phyloP scores from a whole-genome alignment of 2,329 filamentous ascomycete species.

The Phialophora tarda region DNA sequence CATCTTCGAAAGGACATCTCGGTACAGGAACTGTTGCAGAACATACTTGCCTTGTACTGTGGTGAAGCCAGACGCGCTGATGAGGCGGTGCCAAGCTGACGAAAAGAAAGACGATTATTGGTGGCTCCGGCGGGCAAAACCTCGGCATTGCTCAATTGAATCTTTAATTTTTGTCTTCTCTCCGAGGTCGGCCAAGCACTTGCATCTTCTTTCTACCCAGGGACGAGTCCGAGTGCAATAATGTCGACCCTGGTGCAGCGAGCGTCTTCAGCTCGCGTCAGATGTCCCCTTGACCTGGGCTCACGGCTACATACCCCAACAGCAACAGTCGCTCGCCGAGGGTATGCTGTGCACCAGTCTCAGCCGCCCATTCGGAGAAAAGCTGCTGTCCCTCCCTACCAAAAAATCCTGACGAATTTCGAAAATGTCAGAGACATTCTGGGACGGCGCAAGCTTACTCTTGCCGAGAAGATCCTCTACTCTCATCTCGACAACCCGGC shows the following conservation, averaged over 20 bases:
- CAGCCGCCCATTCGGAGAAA: conserved; percentile 28
- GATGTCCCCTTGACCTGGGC: conserved; percentile 35
- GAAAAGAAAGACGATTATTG: not conserved
- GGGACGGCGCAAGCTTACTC: conserved; percentile 71
- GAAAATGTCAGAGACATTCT: conserved; percentile 76
- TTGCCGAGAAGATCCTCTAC: conserved; percentile 98
- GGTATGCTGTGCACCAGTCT: conserved; percentile 34
- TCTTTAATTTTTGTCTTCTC: not conserved
- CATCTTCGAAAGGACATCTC: not conserved
- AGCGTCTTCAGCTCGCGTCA: conserved; percentile 26
- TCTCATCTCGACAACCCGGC: conserved; percentile 89
- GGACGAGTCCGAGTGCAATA: not conserved
- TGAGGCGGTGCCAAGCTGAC: not conserved
- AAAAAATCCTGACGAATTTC: conserved; percentile 78
- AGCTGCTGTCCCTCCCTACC: conserved; percentile 72
- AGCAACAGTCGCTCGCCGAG: conserved; percentile 21
- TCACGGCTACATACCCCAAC: conserved; percentile 13
- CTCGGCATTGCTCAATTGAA: conserved; percentile 3
- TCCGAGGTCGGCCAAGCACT: conserved; percentile 7
- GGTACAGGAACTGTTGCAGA: no score
- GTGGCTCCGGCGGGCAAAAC: not conserved
- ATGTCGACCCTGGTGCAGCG: conserved; percentile 34
- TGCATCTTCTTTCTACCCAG: not conserved
- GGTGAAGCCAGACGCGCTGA: no score
- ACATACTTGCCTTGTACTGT: no score